Conservation (phyloP, 139 green algal species). For the Tetradesmus lagerheimii region DNA sequence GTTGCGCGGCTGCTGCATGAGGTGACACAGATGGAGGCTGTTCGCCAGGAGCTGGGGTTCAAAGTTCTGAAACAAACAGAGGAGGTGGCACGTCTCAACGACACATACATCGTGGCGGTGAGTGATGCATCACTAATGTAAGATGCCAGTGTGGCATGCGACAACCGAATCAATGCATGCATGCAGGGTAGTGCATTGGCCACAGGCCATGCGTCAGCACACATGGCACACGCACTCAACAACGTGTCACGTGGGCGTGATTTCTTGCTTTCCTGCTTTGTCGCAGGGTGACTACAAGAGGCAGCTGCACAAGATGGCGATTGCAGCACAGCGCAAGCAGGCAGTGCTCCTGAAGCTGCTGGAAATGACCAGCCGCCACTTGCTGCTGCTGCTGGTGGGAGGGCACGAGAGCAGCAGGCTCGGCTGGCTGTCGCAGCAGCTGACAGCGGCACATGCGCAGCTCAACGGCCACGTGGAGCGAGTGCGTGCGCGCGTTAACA, state of each 20-base stretch:
- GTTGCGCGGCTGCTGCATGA: slow-evolving; percentile 3
- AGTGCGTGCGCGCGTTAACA: neutral
- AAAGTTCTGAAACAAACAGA: slow-evolving; percentile 5
- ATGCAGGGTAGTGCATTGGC: too few species aligned
- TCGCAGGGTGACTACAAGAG: slow-evolving; percentile 42
- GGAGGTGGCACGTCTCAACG: slow-evolving; percentile 42
- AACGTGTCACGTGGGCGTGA: too few species aligned
- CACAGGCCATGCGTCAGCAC: too few species aligned
- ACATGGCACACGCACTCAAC: too few species aligned
- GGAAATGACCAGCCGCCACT: slow-evolving; percentile 7
- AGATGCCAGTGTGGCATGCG: neutral
- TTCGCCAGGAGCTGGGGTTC: neutral
- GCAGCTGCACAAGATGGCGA: slow-evolving; percentile 38
- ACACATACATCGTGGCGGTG: slow-evolving; percentile 43
- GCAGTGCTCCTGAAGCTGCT: slow-evolving; percentile 20
- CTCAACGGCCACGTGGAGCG: neutral
- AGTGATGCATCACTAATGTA: neutral
- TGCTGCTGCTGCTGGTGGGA: slow-evolving; percentile 28
- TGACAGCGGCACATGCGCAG: neutral
- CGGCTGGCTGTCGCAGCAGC: neutral
- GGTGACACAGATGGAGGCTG: slow-evolving; percentile 18
- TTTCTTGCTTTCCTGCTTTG: neutral
- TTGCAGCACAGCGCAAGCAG: slow-evolving; percentile 36
- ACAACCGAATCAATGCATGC: too few species aligned
- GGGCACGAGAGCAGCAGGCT: slow-evolving; percentile 5